Percentiles rank a stretch among this genome's conserved stretches.
These are phyloP conservation scores for Physcomitrellopsis africana DNA, from an alignment of 225 moss, liverwort and hornwort species.

Conservation along the genomic window DNA sequence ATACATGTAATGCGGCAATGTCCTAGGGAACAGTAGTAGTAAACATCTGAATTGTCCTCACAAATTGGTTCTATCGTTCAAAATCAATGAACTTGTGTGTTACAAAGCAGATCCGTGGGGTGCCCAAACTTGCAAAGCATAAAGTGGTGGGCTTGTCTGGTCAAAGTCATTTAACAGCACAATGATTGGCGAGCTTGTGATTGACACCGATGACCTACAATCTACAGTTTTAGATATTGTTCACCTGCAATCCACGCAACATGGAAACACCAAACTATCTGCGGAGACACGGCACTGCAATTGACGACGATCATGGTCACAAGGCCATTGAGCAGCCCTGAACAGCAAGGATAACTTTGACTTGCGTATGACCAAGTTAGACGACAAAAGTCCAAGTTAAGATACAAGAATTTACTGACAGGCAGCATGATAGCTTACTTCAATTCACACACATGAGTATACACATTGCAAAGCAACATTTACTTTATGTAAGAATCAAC, in stretches of 20 bases:
- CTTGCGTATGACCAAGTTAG: too few relatives aligned
- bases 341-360: too few relatives aligned
- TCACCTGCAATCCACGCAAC: slow-evolving; percentile 28
- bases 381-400: background rate
- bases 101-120: too few relatives aligned
- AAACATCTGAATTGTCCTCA: too few relatives aligned
- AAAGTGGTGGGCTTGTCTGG: slow-evolving; percentile 27
- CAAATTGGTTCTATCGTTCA: too few relatives aligned
- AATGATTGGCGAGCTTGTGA: slow-evolving; percentile 41
- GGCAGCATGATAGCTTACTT: background rate
- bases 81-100: too few relatives aligned
- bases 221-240: slow-evolving; percentile 27
- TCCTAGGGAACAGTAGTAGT: too few relatives aligned
- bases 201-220: slow-evolving; percentile 41
- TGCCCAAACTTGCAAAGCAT: background rate
- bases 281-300: background rate
- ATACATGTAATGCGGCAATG: too few relatives aligned
- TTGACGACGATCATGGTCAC: too few relatives aligned
- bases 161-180: slow-evolving; percentile 33
- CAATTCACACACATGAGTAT: background rate
- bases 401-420: background rate
- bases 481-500: background rate
- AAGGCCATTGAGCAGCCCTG: too few relatives aligned
- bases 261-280: slow-evolving; percentile 24
- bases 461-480: background rate